Conservation (phyloP, 2,329 filamentous ascomycete genomes). For the Hansfordia pulvinata region DNA sequence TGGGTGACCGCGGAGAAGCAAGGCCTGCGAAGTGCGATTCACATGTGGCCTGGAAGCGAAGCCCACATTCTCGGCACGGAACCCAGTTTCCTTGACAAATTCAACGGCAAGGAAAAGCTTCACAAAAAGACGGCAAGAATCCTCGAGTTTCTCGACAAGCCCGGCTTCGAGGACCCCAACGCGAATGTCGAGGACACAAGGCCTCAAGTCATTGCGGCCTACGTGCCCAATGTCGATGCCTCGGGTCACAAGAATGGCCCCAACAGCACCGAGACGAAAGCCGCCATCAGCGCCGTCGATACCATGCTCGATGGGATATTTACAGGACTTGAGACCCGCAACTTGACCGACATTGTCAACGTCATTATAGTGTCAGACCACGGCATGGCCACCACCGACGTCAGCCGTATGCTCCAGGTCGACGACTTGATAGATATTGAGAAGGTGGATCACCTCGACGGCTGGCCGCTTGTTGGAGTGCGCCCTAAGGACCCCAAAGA, state of each 20-base stretch:
- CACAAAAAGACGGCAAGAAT: conserved; percentile 66
- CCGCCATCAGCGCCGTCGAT: conserved; percentile 70
- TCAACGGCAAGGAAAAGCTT: conserved; percentile 64
- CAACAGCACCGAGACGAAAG: conserved; percentile 81
- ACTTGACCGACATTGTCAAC: conserved; percentile 82
- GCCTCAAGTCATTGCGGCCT: conserved; percentile 85
- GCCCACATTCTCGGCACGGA: conserved; percentile 65
- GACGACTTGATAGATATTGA: conserved; percentile 74
- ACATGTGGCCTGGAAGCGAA: conserved; percentile 98
- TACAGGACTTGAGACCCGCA: conserved; percentile 61
- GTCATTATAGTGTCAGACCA: conserved; percentile 95
- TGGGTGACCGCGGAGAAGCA: conserved; percentile 88
- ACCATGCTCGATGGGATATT: conserved; percentile 69
- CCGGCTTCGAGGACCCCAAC: conserved; percentile 50
- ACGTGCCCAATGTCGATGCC: conserved; percentile 83
- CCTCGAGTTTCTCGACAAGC: conserved; percentile 71
- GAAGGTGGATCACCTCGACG: conserved; percentile 74
- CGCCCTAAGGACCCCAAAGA: conserved; percentile 60
- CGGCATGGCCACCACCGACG: conserved; percentile 91
- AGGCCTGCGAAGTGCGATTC: conserved; percentile 66
- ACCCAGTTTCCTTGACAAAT: conserved; percentile 73
- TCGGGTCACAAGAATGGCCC: conserved; percentile 84
- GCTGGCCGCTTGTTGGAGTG: conserved; percentile 87
- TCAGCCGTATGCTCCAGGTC: conserved; percentile 67
- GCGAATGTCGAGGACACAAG: conserved; percentile 40